Percentiles rank a stretch among this genome's conserved stretches.
These are phyloP conservation scores for Cordyceps tenuipes DNA, from an alignment of 2,329 filamentous ascomycete species.

Conservation along the genomic window DNA sequence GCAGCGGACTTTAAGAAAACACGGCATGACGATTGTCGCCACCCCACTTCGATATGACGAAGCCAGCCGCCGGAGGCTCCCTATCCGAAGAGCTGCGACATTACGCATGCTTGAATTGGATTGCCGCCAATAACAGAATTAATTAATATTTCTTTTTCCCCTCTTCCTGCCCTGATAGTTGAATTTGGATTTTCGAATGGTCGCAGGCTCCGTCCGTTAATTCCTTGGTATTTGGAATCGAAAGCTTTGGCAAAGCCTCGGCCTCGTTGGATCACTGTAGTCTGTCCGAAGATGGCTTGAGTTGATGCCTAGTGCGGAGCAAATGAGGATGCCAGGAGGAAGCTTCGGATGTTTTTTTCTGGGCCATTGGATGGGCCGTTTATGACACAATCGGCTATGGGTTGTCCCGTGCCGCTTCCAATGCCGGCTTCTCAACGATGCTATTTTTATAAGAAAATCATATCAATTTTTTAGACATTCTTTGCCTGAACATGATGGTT, in stretches of 20 bases:
- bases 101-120: not conserved
- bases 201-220: not conserved
- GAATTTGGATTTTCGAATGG: not conserved
- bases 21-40: not conserved
- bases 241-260: not conserved
- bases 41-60: slow-evolving; percentile 8
- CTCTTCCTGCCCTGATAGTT: not conserved
- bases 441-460: not conserved
- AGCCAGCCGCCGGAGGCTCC: slow-evolving; percentile 3
- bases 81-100: not conserved
- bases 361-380: not conserved
- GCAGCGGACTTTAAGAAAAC: not conserved
- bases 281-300: not conserved
- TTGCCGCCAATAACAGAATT: not conserved
- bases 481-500: too few species aligned
- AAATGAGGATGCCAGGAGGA: slow-evolving; percentile 2
- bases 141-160: not conserved
- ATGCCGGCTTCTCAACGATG: not conserved
- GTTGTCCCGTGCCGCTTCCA: slow-evolving; percentile 5
- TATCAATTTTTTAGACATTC: not conserved
- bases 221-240: not conserved
- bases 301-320: not conserved
- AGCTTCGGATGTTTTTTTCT: not conserved
- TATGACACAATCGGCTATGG: slow-evolving; percentile 2
- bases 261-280: slow-evolving; percentile 7